Evolutionary conservation across 495 filamentous ascomycete genomes (phyloP).

Genomic region (Hypoxylon perforatum): DNA sequence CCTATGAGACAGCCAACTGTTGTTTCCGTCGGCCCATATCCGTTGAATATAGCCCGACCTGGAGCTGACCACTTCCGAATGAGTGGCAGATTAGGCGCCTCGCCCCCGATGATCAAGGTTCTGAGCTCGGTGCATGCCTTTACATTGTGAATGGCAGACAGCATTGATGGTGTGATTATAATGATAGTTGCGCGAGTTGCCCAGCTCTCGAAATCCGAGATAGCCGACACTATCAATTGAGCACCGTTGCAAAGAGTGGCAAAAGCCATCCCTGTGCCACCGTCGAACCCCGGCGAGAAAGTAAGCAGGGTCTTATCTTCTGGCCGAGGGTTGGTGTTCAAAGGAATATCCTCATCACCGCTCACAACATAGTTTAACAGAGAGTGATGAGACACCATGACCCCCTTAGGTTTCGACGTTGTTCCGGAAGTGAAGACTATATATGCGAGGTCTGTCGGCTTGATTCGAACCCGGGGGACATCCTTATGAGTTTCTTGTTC

Average conservation of each 20-base stretch:
- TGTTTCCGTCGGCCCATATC: constrained; percentile 46
- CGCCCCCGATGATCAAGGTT: constrained; percentile 42
- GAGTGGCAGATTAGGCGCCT: constrained; percentile 25
- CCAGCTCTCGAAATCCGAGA: constrained; percentile 20
- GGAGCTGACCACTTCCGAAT: constrained; percentile 35
- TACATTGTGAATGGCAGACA: constrained; percentile 17
- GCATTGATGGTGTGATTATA: constrained; percentile 33
- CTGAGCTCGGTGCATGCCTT: constrained; percentile 18
- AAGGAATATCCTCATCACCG: constrained; percentile 13
- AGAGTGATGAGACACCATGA: constrained; percentile 47
- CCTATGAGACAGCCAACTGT: constrained; percentile 33
- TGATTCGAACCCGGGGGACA: constrained; percentile 9
- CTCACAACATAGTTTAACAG: constrained; percentile 10
- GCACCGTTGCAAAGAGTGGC: constrained; percentile 35
- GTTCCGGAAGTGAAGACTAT: constrained; percentile 56
- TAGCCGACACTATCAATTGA: constrained; percentile 30
- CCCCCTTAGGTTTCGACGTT: constrained; percentile 56
- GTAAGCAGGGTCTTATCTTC: constrained; percentile 17
- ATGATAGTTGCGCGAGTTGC: constrained; percentile 28
- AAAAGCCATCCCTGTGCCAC: constrained; percentile 21
- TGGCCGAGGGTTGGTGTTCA: constrained; percentile 13
- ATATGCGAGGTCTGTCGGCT: constrained; percentile 34
- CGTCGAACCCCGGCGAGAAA: constrained; percentile 14
- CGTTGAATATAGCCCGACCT: constrained; percentile 38
- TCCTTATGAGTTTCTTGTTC: not conserved